Base-by-base conservation (phyloP, 371 early-diverging fungal species). In the Umbelopsis sp. region DNA sequence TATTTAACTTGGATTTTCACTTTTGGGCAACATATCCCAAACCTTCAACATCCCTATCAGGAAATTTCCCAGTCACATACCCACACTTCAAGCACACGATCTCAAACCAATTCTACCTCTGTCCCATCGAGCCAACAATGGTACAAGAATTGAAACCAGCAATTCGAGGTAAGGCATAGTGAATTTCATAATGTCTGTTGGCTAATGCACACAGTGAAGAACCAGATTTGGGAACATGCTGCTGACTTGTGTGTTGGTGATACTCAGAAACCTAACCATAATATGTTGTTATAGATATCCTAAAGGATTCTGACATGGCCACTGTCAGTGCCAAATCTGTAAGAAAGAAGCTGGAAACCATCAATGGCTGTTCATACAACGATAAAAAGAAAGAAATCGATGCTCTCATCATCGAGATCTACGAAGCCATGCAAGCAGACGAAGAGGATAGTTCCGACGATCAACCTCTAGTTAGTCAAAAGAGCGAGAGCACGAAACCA, bases 311-410 rank as follows among this genome's bases (percentile, higher is more conserved):
- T 6, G 86, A 88, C 68, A 79, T 84, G 45, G 52, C 74, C 0
- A 77, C 75, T n/a, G 77, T 88, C 22, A 80, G 83, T 22, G 80
- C 88, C 11, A 88, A 89, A 45, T 77, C 75, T 52, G 80, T 88
- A 32, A 77, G 88, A n/a, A 65, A 63, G 25, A 72, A 78, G 29
- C 71, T 87, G 20, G 79, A 86, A 71, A 12, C 62, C 1, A 70
- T 80, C 37, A 67, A 52, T 29, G 72, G 73, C 4, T 63, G 73
- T 10, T 75, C 77, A 22, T 68, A 87, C 6, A 65, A 65, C 12
- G 44, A 68, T 14, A 57, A 72, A 29, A 86, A 82, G 63, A 68
- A 77, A 25, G 80, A 84, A 29, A 53, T 88, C 14, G 80, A 86
- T 65, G 70, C 46, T 2, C 65, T 76, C 14, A 79, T 85, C 38